These are phyloP conservation scores for Acer saccharum DNA, from an alignment of 345 rosid genomes.

Conservation along the genomic window DNA sequence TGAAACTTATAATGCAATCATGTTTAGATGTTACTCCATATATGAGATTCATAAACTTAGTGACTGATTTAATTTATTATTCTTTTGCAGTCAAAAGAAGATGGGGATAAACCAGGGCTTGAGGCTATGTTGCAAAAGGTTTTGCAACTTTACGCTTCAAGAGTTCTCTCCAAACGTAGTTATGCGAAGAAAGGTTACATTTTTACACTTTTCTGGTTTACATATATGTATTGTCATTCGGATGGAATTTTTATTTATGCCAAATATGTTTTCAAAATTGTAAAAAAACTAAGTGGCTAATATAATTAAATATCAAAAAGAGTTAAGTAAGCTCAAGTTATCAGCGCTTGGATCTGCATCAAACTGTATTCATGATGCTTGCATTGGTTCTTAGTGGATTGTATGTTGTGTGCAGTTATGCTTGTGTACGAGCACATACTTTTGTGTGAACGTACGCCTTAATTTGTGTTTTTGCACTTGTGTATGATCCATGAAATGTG, in stretches of 20 bases:
- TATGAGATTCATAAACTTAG: slow-evolving; percentile 1
- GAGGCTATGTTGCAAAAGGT: slow-evolving; percentile 92
- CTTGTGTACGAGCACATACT: not conserved
- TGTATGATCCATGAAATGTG: not conserved
- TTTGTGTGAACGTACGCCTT: not conserved
- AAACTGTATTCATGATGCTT: not conserved
- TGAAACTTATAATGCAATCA: not conserved
- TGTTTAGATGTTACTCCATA: not conserved
- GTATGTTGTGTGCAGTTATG: not conserved
- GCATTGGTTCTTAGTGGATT: not conserved
- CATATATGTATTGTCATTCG: not conserved
- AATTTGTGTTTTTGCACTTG: not conserved
- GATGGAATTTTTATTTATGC: not conserved
- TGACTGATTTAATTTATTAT: slow-evolving; percentile 7
- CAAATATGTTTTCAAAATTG: not conserved
- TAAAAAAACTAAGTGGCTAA: not conserved
- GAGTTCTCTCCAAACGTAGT: slow-evolving; percentile 78
- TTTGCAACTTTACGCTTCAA: slow-evolving; percentile 85
- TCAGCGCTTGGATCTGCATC: not conserved
- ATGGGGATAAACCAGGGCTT: slow-evolving; percentile 87
- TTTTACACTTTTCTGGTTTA: not conserved
- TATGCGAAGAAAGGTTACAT: slow-evolving; percentile 84
- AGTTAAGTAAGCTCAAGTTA: not conserved
- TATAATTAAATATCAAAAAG: not conserved
- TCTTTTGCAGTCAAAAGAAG: slow-evolving; percentile 78